These are phyloP conservation scores for Russula foetens DNA, from an alignment of 768 basidiomycete genomes.

Conservation along the genomic window DNA sequence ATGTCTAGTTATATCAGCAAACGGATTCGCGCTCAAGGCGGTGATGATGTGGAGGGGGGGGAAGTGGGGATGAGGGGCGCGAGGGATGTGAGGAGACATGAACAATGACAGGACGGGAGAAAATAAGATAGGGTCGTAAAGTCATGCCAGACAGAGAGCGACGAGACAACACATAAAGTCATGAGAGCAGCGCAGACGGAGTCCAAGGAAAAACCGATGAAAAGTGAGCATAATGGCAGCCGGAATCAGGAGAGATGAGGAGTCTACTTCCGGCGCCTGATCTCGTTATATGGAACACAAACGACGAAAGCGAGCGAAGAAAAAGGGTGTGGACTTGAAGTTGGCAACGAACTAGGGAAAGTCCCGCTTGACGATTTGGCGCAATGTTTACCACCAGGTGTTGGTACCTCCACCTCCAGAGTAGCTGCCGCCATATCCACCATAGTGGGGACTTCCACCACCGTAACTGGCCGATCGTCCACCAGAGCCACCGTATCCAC, in stretches of 20 bases:
- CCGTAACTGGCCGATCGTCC: slow-evolving; percentile 28
- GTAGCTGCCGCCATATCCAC: slow-evolving; percentile 25
- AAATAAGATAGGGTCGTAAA: slow-evolving; percentile 22
- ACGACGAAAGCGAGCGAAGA: slow-evolving; percentile 1
- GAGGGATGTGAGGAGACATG: slow-evolving; percentile 31
- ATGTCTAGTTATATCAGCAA: slow-evolving; percentile 23
- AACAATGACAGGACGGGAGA: slow-evolving; percentile 24
- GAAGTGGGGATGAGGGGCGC: slow-evolving; percentile 27
- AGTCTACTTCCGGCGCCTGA: not conserved
- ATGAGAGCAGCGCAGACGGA: slow-evolving; percentile 58
- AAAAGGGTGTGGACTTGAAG: not conserved
- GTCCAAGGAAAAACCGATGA: slow-evolving; percentile 27
- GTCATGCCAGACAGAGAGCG: slow-evolving; percentile 36
- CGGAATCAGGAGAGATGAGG: not conserved
- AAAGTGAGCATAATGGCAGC: slow-evolving; percentile 3
- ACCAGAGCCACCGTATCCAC: slow-evolving; percentile 29
- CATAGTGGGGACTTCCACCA: slow-evolving; percentile 26
- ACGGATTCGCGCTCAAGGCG: slow-evolving; percentile 22
- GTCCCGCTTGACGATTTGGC: slow-evolving; percentile 1
- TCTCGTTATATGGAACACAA: slow-evolving; percentile 3
- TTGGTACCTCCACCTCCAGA: slow-evolving; percentile 24
- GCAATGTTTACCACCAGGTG: slow-evolving; percentile 44
- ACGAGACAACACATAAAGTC: slow-evolving; percentile 45
- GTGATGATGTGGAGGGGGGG: slow-evolving; percentile 18
- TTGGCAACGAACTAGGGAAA: not conserved